Evolutionary conservation across 169 alveolate genomes (phyloP), one percentile per base, ranked within the genome.

Genomic region (Eimeria brunetti): DNA sequence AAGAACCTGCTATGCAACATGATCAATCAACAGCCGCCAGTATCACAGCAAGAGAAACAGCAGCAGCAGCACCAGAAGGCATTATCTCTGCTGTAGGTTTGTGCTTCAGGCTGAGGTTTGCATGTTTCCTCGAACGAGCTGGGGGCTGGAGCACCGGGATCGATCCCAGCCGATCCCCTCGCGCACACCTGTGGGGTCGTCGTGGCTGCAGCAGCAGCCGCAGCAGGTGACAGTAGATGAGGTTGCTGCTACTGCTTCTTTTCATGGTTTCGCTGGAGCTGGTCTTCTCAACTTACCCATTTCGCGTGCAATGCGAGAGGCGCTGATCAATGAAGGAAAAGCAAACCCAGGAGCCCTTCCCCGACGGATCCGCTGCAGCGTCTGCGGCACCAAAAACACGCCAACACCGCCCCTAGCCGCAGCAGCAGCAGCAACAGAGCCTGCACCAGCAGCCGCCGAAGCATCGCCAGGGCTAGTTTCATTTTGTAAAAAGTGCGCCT

Each of bases 221-320:
- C 24, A 36, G 56, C 85, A 75, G 30, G 85, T 75, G 58, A 75
- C 85, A 14, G 85, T 75, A 18, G 85, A 75, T 38, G 85, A 75
- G 7, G 58, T 9, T 38, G 53, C 85, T 18, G 85, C 85, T 18
- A 75, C 85, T 12, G 33, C 46, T 7, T 36, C 85, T 18, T 75
- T 75, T n/a, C 85, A 75, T 30, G 85, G 85, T 27, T 75, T n/a
- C 24, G 85, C 85, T n/a, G 85, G 85, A 14, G 85, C 85, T 27
- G n/a, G 85, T 75, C 53, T 75, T 18, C 38, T 75, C 38, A 14
- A 30, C 24, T 75, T 75, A 56, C 85, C 85, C 18, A 2, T 75
- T 14, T 36, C 85, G 49, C 27, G 30, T 24, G 53, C n/a, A 33
- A 18, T n/a, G 12, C 85, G 85, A 2, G 24, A 38, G 14, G 30